Evolutionary conservation across 2,329 filamentous ascomycete species (phyloP), one percentile per base, ranked within the genome.

Genomic region (Colletotrichum costaricense): DNA sequence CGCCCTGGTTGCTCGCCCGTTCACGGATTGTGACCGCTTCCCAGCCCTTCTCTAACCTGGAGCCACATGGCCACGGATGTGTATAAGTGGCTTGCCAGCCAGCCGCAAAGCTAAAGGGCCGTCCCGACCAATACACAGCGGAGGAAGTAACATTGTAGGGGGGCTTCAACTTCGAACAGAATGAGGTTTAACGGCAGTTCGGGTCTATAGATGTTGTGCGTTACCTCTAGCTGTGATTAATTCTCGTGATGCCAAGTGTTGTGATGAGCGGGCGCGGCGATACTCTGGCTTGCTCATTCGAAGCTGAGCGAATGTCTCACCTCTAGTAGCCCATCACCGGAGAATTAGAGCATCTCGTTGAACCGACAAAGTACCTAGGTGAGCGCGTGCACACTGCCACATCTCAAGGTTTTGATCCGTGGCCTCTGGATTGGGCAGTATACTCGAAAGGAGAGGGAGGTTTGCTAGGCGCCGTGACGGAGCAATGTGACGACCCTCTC

Each of bases 401-500:
- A 28, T 54, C 59, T 58, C 24, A 38, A 58, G 42, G 59, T 42
- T 64, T 26, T 42, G 42, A 49, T 42, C 59, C 59, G 66, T 59
- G 38, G 42, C 24, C 49, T 57, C 22, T 64, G 59, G 30, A 56
- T 69, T 65, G 66, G 59, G 54, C 69, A 52, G 56, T 69, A 42
- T 69, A 73, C 55, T 69, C 33, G 14, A 35, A 49, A 33, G 66
- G 24, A 60, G 30, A 46, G 66, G n/a, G 54, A 56, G 58, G 46
- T 46, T 64, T 64, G 66, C 58, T 59, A 63, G 42, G 12, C 42
- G 60, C 42, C 42, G 26, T 52, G 56, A 65, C 55, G 54, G 66
- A 73, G 66, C 33, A 69, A 59, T 60, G 59, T 59, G 66, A 73
- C 42, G 33, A 69, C 42, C 42, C 33, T 49, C 54, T 66, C 54